Percentiles rank a stretch among this genome's conserved stretches.
These are phyloP conservation scores for Suillus clintonianus DNA, from an alignment of 768 basidiomycete species.

Conservation along the genomic window DNA sequence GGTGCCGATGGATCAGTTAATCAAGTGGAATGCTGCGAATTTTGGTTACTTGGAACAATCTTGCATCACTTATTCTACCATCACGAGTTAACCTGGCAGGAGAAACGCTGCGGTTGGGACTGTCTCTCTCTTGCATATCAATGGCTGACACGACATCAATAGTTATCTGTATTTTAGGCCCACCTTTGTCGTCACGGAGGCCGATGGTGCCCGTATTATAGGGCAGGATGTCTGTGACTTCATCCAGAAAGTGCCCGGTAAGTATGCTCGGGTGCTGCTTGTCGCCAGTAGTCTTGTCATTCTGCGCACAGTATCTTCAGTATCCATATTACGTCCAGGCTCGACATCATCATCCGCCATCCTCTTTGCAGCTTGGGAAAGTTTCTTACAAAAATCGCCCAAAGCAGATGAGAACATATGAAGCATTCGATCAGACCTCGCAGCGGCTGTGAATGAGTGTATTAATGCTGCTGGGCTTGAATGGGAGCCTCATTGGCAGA, in stretches of 20 bases:
- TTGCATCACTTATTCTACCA: constrained; percentile 88
- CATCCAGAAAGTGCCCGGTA: constrained; percentile 92
- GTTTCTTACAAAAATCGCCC: constrained; percentile 79
- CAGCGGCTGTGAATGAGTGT: constrained; percentile 85
- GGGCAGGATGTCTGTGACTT: constrained; percentile 82
- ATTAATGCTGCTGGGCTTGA: constrained; percentile 93
- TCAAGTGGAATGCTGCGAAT: constrained; percentile 93
- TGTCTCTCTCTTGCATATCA: not conserved
- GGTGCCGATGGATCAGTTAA: constrained; percentile 59
- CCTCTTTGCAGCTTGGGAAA: constrained; percentile 89
- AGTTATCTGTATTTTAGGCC: constrained; percentile 83
- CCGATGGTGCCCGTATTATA: constrained; percentile 87
- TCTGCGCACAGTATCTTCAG: constrained; percentile 60
- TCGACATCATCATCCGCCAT: constrained; percentile 92
- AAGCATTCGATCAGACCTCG: constrained; percentile 83
- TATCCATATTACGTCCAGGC: constrained; percentile 89
- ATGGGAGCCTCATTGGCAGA: constrained; percentile 90
- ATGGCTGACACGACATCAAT: constrained; percentile 7
- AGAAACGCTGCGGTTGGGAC: constrained; percentile 64
- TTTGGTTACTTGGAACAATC: constrained; percentile 76
- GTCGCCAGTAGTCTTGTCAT: not conserved
- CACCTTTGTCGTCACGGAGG: constrained; percentile 79
- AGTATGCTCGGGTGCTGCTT: constrained; percentile 17
- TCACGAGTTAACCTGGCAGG: constrained; percentile 57
- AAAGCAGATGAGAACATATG: constrained; percentile 94